Evolutionary conservation across 2,329 filamentous ascomycete species (phyloP).

Genomic region (Cylindrodendrum hubeiense): DNA sequence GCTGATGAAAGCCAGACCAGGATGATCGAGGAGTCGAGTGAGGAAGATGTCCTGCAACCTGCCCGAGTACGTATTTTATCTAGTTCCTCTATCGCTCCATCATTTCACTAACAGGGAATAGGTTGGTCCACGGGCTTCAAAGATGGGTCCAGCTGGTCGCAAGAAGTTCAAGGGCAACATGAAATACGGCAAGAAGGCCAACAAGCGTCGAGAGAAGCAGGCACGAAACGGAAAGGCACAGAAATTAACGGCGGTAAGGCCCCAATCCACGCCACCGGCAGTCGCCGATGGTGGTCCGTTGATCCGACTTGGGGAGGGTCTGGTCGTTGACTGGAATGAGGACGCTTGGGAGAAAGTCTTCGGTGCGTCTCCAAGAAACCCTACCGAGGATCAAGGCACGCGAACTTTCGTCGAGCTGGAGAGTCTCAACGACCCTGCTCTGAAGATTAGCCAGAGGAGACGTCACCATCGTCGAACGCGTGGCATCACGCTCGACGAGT

Average conservation of each 20-base stretch:
- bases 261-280: conserved; percentile 53
- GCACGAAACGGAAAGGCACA: conserved; percentile 52
- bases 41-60: conserved; percentile 59
- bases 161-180: conserved; percentile 62
- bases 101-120: conserved; percentile 16
- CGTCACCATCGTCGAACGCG: conserved; percentile 68
- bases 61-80: conserved; percentile 40
- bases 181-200: conserved; percentile 62
- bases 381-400: conserved; percentile 66
- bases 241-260: conserved; percentile 48
- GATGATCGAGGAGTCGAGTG: conserved; percentile 71
- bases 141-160: conserved; percentile 50
- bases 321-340: conserved; percentile 88
- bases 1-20: conserved; percentile 57
- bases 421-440: conserved; percentile 70
- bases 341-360: conserved; percentile 81
- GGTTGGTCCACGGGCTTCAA: conserved; percentile 39
- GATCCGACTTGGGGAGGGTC: conserved; percentile 83
- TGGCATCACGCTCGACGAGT: conserved; percentile 89
- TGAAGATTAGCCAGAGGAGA: conserved; percentile 72
- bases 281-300: conserved; percentile 69
- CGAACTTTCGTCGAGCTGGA: conserved; percentile 68
- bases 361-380: conserved; percentile 51
- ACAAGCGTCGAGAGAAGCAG: conserved; percentile 62
- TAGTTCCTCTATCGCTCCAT: not conserved